Percentiles rank a stretch among this genome's conserved stretches.
Conservation (phyloP, 352 stramenopile species). For the Phytophthora capsici region DNA sequence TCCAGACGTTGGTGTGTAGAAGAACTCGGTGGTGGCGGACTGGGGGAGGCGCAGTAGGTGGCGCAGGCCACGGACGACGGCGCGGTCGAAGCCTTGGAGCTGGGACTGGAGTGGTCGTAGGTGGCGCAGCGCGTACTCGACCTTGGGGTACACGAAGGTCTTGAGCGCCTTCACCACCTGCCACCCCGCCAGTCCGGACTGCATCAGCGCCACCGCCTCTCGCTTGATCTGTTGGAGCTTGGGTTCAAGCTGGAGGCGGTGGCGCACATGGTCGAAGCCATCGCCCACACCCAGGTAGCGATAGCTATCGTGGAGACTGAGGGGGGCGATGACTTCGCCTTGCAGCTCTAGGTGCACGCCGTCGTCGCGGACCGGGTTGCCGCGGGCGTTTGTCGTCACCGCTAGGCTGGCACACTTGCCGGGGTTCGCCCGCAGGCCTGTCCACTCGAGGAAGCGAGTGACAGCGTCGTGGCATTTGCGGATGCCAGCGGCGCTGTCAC, state of each 20-base stretch:
- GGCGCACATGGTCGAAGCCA: not conserved
- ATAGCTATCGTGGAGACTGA: slow-evolving; percentile 1
- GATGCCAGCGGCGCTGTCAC: no score
- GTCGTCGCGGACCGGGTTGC: slow-evolving; percentile 16
- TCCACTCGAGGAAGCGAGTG: slow-evolving; percentile 11
- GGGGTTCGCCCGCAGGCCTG: slow-evolving; percentile 6
- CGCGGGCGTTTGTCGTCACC: not conserved
- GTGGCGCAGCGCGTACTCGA: slow-evolving; percentile 14
- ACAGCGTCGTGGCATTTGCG: no score
- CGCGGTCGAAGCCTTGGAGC: slow-evolving; percentile 7
- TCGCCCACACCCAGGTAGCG: not conserved
- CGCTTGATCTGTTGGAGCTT: not conserved
- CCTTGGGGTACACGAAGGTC: slow-evolving; percentile 3
- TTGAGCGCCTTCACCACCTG: slow-evolving; percentile 20
- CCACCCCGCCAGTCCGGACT: slow-evolving; percentile 5
- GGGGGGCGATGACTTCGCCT: not conserved
- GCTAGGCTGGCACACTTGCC: not conserved
- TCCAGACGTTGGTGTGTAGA: slow-evolving; percentile 15
- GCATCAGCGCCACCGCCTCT: not conserved
- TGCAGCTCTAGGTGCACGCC: not conserved
- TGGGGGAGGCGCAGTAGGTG: slow-evolving; percentile 5
- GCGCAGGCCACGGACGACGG: not conserved
- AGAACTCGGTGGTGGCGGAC: slow-evolving; percentile 5
- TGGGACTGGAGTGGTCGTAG: not conserved
- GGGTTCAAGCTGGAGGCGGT: not conserved